Conservation (phyloP, 164 flowering plant genomes). For the Vitis rotundifolia region DNA sequence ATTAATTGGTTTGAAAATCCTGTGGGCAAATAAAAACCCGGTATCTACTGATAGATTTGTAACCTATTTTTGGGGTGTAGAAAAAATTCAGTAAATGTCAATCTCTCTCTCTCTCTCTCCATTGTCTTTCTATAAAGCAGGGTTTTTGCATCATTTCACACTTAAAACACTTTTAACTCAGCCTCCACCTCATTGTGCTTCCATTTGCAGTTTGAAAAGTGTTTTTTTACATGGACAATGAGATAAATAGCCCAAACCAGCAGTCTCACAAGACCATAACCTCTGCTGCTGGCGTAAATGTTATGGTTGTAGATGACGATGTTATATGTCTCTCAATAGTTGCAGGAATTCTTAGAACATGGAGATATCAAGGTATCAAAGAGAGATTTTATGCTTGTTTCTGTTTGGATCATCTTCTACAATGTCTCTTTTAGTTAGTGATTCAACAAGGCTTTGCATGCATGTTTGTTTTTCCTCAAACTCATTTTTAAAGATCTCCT, state of each 20-base stretch:
- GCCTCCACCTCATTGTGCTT: too few relatives aligned
- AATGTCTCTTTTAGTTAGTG: not conserved
- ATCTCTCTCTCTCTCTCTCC: too few relatives aligned
- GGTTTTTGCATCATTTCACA: too few relatives aligned
- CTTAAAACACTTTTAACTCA: too few relatives aligned
- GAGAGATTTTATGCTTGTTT: not conserved
- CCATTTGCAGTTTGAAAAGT: too few relatives aligned
- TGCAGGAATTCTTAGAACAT: constrained; percentile 29
- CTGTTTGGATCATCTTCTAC: not conserved
- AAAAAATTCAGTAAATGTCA: too few relatives aligned
- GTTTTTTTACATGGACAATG: not conserved
- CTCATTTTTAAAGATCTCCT: too few relatives aligned
- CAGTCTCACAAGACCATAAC: not conserved
- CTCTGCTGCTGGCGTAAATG: constrained; percentile 5
- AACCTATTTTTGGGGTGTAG: too few relatives aligned
- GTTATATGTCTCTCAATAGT: constrained; percentile 31
- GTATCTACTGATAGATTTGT: too few relatives aligned
- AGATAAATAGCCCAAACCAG: not conserved
- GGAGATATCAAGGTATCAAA: constrained; percentile 33
- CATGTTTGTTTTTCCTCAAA: too few relatives aligned
- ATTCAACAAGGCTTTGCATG: too few relatives aligned
- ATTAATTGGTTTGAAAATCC: constrained; percentile 4
- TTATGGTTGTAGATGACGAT: constrained; percentile 50
- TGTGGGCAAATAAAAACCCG: not conserved
- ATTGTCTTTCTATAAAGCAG: too few relatives aligned